Conservation (phyloP, 1,284 basidiomycete genomes). For the Cystobasidiaceae sp. region DNA sequence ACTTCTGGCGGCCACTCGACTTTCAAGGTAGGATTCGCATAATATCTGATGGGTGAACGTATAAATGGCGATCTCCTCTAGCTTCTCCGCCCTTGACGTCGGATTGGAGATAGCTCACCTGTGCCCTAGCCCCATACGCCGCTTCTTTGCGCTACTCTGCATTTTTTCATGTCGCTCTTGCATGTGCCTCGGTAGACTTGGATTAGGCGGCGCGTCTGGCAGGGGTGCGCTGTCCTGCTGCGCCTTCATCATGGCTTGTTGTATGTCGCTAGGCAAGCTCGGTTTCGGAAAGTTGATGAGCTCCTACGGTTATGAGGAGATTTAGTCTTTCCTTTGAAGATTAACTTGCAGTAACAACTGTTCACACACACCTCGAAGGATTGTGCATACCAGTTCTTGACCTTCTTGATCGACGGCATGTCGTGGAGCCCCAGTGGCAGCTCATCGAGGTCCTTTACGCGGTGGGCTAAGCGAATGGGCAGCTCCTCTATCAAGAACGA, state of each 20-base stretch:
- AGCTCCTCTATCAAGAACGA: slow-evolving; percentile 62
- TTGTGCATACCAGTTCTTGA: slow-evolving; percentile 98
- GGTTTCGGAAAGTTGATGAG: slow-evolving; percentile 76
- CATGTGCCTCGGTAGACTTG: slow-evolving; percentile 52
- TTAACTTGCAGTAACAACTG: background rate
- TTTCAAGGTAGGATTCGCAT: slow-evolving; percentile 62
- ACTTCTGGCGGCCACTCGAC: slow-evolving; percentile 80
- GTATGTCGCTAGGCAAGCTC: slow-evolving; percentile 61
- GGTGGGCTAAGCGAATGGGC: slow-evolving; percentile 88
- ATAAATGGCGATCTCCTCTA: background rate
- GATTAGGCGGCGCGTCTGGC: slow-evolving; percentile 61
- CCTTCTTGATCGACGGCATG: slow-evolving; percentile 90
- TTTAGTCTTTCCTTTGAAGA: background rate
- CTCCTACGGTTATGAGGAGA: slow-evolving; percentile 56
- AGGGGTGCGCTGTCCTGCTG: slow-evolving; percentile 35
- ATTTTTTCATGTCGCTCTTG: slow-evolving; percentile 13
- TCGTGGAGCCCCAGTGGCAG: slow-evolving; percentile 84
- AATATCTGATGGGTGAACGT: slow-evolving; percentile 60
- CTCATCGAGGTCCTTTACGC: slow-evolving; percentile 93
- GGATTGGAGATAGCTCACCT: background rate
- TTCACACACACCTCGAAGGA: slow-evolving; percentile 75
- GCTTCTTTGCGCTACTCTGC: background rate
- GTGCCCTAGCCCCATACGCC: slow-evolving; percentile 23
- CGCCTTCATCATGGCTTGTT: slow-evolving; percentile 55
- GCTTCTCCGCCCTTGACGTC: background rate